Conservation (phyloP, 1,139 yeast species). For the Diutina rugosa region DNA sequence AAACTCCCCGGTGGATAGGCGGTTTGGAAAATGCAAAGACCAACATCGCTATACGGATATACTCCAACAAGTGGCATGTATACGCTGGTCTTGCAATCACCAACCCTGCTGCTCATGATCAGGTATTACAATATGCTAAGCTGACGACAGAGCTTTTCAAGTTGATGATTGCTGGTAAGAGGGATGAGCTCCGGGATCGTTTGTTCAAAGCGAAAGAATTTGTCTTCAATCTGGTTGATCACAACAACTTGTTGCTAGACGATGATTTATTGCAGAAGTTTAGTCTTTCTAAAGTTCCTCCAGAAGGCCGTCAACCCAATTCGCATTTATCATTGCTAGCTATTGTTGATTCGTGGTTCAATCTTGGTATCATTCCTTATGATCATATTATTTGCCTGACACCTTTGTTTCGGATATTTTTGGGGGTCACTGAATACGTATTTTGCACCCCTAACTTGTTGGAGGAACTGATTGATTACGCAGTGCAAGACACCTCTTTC, state of each 20-base stretch:
- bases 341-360: slow-evolving; percentile 89
- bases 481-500: slow-evolving; percentile 53
- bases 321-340: slow-evolving; percentile 82
- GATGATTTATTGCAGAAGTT: slow-evolving; percentile 72
- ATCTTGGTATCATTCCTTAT: slow-evolving; percentile 76
- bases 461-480: slow-evolving; percentile 67
- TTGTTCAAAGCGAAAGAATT: slow-evolving; percentile 53
- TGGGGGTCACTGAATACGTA: slow-evolving; percentile 87
- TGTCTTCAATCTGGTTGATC: slow-evolving; percentile 54
- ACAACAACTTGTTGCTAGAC: slow-evolving; percentile 53
- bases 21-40: slow-evolving; percentile 94
- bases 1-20: slow-evolving; percentile 74
- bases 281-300: slow-evolving; percentile 66
- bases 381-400: slow-evolving; percentile 97
- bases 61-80: slow-evolving; percentile 93
- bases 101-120: slow-evolving; percentile 88
- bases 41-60: slow-evolving; percentile 82
- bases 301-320: slow-evolving; percentile 62
- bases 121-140: slow-evolving; percentile 78
- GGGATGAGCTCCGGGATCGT: slow-evolving; percentile 43
- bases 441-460: slow-evolving; percentile 75
- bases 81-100: slow-evolving; percentile 96
- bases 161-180: slow-evolving; percentile 62
- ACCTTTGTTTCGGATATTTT: slow-evolving; percentile 76
- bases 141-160: slow-evolving; percentile 76